Conservation (phyloP, 2,329 filamentous ascomycete genomes). For the Nothophoma quercina region DNA sequence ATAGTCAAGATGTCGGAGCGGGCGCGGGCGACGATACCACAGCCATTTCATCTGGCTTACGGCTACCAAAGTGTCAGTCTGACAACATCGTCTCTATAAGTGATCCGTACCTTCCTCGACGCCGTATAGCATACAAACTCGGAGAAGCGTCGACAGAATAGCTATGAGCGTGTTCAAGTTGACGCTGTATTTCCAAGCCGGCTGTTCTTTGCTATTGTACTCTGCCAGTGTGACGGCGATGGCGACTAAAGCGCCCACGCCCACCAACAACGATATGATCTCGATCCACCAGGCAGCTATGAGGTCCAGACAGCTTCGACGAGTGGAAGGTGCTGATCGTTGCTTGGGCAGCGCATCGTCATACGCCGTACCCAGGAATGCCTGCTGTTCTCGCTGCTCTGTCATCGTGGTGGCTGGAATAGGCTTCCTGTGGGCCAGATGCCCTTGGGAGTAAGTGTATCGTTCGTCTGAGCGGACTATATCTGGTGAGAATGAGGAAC, state of each 20-base stretch:
- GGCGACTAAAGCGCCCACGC: background rate
- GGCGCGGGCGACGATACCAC: background rate
- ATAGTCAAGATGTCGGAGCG: background rate
- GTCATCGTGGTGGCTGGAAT: no score
- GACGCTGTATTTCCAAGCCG: background rate
- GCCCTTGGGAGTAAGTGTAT: no score
- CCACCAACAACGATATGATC: background rate
- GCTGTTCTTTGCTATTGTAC: background rate
- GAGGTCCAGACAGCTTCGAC: no score
- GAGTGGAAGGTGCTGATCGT: no score
- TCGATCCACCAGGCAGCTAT: background rate
- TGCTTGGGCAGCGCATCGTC: no score
- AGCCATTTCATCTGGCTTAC: constrained; percentile 4
- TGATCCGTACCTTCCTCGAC: background rate
- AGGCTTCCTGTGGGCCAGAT: no score
- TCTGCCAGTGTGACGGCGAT: background rate
- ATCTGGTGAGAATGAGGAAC: no score
- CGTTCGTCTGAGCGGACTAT: no score
- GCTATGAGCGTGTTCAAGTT: background rate
- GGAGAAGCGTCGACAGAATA: background rate
- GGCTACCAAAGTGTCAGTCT: background rate
- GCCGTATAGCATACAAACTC: background rate
- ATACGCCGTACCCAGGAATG: no score
- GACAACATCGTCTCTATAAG: background rate
- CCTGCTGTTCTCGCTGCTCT: no score